phyloP scores from a whole-genome alignment of 1,284 basidiomycete genomes.

The Ustilago sp. region DNA sequence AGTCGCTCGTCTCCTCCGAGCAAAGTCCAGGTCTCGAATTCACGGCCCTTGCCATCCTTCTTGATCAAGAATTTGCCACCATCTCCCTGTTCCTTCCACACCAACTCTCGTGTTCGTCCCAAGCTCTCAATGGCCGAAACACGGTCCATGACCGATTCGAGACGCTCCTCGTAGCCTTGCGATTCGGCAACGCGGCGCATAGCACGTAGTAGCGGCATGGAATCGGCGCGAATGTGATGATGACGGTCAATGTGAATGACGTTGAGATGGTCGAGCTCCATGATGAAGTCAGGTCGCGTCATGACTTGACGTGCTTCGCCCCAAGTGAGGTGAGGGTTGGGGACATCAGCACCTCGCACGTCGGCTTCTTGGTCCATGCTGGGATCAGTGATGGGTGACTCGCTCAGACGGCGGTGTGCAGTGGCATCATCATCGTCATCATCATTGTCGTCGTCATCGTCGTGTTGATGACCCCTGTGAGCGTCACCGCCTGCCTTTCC shows the following conservation, averaged over 20 bases:
- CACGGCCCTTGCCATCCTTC: conserved; percentile 57
- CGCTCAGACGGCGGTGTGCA: conserved; percentile 31
- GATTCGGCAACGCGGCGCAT: conserved; percentile 58
- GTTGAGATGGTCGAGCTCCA: conserved; percentile 60
- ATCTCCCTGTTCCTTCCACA: conserved; percentile 66
- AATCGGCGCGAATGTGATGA: conserved; percentile 63
- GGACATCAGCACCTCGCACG: conserved; percentile 54
- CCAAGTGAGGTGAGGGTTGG: conserved; percentile 64
- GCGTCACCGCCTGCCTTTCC: conserved; percentile 12
- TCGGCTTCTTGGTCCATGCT: conserved; percentile 51
- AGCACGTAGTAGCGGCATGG: conserved; percentile 62
- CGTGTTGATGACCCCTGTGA: background rate
- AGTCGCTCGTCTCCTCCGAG: conserved; percentile 64
- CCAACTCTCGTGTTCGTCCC: conserved; percentile 55
- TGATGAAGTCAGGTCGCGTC: conserved; percentile 64
- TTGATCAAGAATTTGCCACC: conserved; percentile 59
- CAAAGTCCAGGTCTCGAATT: conserved; percentile 60
- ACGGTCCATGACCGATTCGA: conserved; percentile 65
- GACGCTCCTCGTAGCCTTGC: conserved; percentile 54
- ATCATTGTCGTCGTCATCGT: conserved; percentile 45
- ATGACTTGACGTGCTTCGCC: conserved; percentile 64
- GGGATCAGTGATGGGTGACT: conserved; percentile 53
- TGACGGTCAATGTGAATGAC: conserved; percentile 62
- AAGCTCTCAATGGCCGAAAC: conserved; percentile 63
- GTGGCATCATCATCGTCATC: conserved; percentile 33